A percentile compares a stretch with the other conserved stretches of the same genome.
Evolutionary conservation across 1,284 basidiomycete species (phyloP).

Genomic region (Heterobasidion irregulare): DNA sequence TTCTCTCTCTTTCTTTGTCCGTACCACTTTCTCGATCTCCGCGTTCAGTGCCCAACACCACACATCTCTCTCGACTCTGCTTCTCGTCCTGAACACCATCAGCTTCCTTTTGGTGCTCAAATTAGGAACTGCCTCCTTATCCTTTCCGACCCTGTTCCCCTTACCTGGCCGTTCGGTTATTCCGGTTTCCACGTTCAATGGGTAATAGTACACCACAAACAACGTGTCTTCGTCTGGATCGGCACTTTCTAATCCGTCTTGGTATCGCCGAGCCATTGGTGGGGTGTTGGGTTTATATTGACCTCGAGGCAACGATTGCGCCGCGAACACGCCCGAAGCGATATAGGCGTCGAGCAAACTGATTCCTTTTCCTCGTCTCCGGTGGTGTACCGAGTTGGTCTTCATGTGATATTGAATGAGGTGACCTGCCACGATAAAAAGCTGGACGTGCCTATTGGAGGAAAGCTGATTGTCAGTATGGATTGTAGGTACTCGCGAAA

Average conservation of each 20-base stretch:
- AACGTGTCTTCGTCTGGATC: constrained; percentile 71
- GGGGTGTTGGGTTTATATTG: constrained; percentile 49
- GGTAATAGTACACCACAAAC: constrained; percentile 64
- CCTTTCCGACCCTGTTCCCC: constrained; percentile 6
- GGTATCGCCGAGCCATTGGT: constrained; percentile 57
- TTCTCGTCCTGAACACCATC: constrained; percentile 66
- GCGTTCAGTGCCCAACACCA: constrained; percentile 84
- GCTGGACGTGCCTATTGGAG: constrained; percentile 47
- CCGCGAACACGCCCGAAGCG: constrained; percentile 69
- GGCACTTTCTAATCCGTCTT: constrained; percentile 72
- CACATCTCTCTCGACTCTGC: constrained; percentile 73
- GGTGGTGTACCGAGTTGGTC: constrained; percentile 40
- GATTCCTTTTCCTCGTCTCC: constrained; percentile 38
- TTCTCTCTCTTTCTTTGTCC: constrained; percentile 51
- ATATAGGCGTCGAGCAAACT: constrained; percentile 70
- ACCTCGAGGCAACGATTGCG: constrained; percentile 49
- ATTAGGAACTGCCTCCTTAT: constrained; percentile 30
- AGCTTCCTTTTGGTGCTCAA: constrained; percentile 57
- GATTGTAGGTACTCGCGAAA: neutral
- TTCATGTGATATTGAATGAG: constrained; percentile 56
- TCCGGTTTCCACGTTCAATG: constrained; percentile 16
- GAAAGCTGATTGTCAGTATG: constrained; percentile 4
- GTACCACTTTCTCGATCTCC: constrained; percentile 72
- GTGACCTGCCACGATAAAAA: constrained; percentile 59
- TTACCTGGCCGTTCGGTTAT: neutral